Percentiles rank a stretch among this genome's conserved stretches.
phyloP scores from a whole-genome alignment of 1,139 yeast genomes.

The Taiozyma sp. region DNA sequence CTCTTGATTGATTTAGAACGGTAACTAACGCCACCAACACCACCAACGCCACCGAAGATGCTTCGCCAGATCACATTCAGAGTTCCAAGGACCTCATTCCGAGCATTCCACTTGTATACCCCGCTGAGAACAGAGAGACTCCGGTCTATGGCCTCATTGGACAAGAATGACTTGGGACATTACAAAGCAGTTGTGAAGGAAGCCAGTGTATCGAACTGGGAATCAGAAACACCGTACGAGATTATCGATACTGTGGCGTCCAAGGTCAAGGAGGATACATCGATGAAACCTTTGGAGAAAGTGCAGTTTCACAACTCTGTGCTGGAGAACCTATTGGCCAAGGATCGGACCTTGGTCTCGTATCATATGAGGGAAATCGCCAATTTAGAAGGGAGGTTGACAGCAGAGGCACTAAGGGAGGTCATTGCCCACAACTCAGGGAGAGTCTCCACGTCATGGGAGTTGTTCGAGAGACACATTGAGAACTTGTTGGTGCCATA shows the following conservation, averaged over 20 bases:
- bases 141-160: background rate
- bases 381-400: conserved; percentile 7
- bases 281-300: background rate
- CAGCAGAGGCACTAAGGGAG: conserved; percentile 11
- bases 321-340: conserved; percentile 10
- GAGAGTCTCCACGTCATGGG: conserved; percentile 22
- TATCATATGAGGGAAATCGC: conserved; percentile 10
- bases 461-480: conserved; percentile 15
- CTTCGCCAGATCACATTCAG: background rate
- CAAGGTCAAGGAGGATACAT: background rate
- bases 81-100: background rate
- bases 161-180: background rate
- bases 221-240: background rate
- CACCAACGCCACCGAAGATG: background rate
- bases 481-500: background rate
- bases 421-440: conserved; percentile 22
- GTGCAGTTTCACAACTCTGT: conserved; percentile 17
- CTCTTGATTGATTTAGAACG: too few species aligned
- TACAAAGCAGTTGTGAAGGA: background rate
- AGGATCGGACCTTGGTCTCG: conserved; percentile 16
- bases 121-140: background rate
- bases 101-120: background rate
- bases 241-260: background rate
- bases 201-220: background rate
- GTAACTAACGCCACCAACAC: background rate